Evolutionary conservation across 257 asterid species (phyloP).

Genomic region (Rhazya stricta): DNA sequence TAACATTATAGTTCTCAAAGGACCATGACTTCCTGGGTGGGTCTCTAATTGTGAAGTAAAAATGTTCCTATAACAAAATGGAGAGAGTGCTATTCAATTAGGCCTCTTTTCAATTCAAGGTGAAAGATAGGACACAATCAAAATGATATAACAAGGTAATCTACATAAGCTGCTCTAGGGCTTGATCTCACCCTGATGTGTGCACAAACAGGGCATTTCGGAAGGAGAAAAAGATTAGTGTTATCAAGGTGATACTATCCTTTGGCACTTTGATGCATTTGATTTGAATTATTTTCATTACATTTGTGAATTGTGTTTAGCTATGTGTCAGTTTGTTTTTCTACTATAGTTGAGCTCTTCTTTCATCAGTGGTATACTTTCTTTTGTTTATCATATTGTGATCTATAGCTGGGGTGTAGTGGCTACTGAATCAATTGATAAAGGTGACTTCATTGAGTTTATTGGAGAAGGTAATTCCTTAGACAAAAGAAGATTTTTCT

Average conservation of each 20-base stretch:
- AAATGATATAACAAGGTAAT: slow-evolving; percentile 53
- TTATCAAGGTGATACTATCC: slow-evolving; percentile 54
- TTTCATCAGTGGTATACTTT: slow-evolving; percentile 9
- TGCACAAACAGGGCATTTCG: slow-evolving; percentile 75
- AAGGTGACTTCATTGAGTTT: slow-evolving; percentile 75
- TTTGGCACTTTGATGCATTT: neutral
- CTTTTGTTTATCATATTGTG: slow-evolving; percentile 53
- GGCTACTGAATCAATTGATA: slow-evolving; percentile 67
- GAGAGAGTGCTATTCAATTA: too few relatives aligned
- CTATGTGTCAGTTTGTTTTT: neutral
- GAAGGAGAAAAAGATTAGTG: slow-evolving; percentile 56
- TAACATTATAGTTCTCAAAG: too few relatives aligned
- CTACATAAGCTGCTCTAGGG: slow-evolving; percentile 84
- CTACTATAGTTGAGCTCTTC: neutral
- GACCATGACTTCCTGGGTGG: too few relatives aligned
- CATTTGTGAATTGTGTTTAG: too few relatives aligned
- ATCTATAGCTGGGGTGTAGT: slow-evolving; percentile 91
- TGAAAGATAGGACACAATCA: too few relatives aligned
- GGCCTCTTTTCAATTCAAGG: too few relatives aligned
- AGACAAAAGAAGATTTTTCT: slow-evolving; percentile 2
- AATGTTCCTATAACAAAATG: too few relatives aligned
- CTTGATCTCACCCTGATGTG: slow-evolving; percentile 63
- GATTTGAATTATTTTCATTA: neutral
- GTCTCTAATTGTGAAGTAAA: too few relatives aligned
- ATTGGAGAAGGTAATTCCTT: slow-evolving; percentile 77